A percentile compares a stretch with the other conserved stretches of the same genome.
phyloP scores from a whole-genome alignment of 2,329 filamentous ascomycete species.

The Aspergillus calidoustus region DNA sequence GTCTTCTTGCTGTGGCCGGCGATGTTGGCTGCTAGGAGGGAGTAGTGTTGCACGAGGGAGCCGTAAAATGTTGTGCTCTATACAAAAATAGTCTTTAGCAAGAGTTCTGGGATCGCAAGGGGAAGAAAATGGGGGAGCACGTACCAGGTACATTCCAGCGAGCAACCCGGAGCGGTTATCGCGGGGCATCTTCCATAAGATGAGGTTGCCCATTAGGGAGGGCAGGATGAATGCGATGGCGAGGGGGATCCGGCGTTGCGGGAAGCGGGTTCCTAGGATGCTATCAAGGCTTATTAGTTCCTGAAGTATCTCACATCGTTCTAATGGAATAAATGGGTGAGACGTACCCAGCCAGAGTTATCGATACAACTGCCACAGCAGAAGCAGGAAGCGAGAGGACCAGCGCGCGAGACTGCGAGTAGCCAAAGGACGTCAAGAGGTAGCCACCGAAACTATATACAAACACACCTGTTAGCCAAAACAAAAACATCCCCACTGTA shows the following conservation, averaged over 20 bases:
- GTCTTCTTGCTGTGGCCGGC: background rate
- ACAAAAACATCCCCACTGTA: background rate
- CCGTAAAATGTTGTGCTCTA: background rate
- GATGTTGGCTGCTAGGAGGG: background rate
- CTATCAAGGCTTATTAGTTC: background rate
- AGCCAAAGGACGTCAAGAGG: background rate
- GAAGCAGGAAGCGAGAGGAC: background rate
- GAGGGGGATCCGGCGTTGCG: background rate
- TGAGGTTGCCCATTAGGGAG: background rate
- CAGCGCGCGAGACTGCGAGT: background rate
- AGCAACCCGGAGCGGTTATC: background rate
- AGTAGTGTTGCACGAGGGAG: background rate
- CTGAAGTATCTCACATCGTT: background rate
- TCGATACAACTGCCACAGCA: background rate
- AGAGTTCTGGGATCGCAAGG: too few relatives aligned
- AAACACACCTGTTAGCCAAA: background rate
- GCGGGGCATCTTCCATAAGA: background rate
- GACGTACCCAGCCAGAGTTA: background rate
- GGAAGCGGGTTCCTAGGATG: background rate
- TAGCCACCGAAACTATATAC: background rate
- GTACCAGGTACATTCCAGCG: background rate
- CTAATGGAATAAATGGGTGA: background rate
- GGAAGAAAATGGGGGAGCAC: too few relatives aligned
- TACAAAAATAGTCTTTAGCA: background rate
- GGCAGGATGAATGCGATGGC: background rate